Conservation (phyloP, 2,329 filamentous ascomycete species). For the Xylaria sp. region DNA sequence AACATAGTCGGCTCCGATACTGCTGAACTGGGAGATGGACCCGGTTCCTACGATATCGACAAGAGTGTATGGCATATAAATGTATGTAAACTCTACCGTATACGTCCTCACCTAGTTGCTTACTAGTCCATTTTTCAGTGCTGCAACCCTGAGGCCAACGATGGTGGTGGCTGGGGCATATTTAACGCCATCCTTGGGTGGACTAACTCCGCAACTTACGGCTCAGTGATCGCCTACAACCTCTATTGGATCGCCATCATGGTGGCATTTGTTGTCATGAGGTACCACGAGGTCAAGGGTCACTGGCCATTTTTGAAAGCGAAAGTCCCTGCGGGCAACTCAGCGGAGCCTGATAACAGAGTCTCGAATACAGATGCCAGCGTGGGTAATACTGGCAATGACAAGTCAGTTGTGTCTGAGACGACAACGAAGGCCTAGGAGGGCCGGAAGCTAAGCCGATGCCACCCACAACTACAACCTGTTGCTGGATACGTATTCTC, state of each 20-base stretch:
- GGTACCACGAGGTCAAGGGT: conserved; percentile 65
- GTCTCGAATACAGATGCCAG: conserved; percentile 1
- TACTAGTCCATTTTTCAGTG: conserved; percentile 56
- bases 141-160: conserved; percentile 73
- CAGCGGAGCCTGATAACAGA: conserved; percentile 1
- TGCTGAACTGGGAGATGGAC: conserved; percentile 55
- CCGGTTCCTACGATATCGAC: conserved; percentile 79
- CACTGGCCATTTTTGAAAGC: conserved; percentile 47
- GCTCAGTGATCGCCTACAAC: conserved; percentile 85
- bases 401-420: conserved; percentile 5
- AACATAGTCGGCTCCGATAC: conserved; percentile 62
- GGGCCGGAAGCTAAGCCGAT: neutral
- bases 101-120: conserved; percentile 13
- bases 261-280: conserved; percentile 62
- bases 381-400: neutral
- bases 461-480: neutral
- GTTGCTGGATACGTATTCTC: neutral
- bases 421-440: neutral
- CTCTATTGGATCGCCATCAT: conserved; percentile 82
- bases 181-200: conserved; percentile 87
- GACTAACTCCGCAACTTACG: conserved; percentile 86
- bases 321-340: conserved; percentile 15
- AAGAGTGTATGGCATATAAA: conserved; percentile 84
- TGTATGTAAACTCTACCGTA: conserved; percentile 47
- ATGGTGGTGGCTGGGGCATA: conserved; percentile 81